phyloP scores from a whole-genome alignment of 2,329 filamentous ascomycete genomes.

The Metarhizium anisopliae region DNA sequence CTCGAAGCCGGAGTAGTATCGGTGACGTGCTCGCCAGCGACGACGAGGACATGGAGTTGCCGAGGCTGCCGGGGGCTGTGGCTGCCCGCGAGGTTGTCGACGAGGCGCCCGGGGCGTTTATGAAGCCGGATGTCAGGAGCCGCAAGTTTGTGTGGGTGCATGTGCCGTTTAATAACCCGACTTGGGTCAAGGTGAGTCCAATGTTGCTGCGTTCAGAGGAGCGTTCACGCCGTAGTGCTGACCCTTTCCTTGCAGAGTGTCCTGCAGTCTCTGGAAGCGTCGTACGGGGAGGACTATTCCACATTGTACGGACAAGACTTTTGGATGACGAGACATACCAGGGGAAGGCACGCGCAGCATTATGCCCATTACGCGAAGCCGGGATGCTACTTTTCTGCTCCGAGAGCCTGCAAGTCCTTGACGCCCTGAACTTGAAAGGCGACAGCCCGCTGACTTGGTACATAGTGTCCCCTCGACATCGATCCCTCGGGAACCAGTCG shows the following conservation, averaged over 20 bases:
- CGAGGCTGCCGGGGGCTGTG: slow-evolving; percentile 23
- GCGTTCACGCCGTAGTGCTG: background rate
- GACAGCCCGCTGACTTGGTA: background rate
- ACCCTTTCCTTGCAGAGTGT: slow-evolving; percentile 25
- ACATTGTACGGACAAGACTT: slow-evolving; percentile 36
- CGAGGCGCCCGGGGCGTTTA: slow-evolving; percentile 20
- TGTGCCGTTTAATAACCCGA: slow-evolving; percentile 46
- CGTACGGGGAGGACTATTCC: slow-evolving; percentile 26
- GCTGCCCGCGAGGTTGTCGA: slow-evolving; percentile 22
- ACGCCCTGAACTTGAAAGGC: background rate
- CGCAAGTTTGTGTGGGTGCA: slow-evolving; percentile 51
- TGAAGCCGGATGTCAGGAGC: slow-evolving; percentile 21
- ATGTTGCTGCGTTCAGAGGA: background rate
- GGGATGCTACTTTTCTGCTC: slow-evolving; percentile 36
- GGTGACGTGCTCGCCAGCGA: slow-evolving; percentile 10
- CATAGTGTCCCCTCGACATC: slow-evolving; percentile 27
- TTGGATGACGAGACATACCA: slow-evolving; percentile 38
- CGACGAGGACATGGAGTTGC: slow-evolving; percentile 15
- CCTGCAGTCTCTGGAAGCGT: slow-evolving; percentile 32
- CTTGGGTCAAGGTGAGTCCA: slow-evolving; percentile 44
- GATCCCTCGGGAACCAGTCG: slow-evolving; percentile 19
- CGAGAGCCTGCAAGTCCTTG: slow-evolving; percentile 20
- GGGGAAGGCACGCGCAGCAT: slow-evolving; percentile 38
- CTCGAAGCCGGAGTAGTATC: slow-evolving; percentile 23
- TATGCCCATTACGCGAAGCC: slow-evolving; percentile 41